Conservation (phyloP, 257 asterid genomes). For the Forsythia suspensa region DNA sequence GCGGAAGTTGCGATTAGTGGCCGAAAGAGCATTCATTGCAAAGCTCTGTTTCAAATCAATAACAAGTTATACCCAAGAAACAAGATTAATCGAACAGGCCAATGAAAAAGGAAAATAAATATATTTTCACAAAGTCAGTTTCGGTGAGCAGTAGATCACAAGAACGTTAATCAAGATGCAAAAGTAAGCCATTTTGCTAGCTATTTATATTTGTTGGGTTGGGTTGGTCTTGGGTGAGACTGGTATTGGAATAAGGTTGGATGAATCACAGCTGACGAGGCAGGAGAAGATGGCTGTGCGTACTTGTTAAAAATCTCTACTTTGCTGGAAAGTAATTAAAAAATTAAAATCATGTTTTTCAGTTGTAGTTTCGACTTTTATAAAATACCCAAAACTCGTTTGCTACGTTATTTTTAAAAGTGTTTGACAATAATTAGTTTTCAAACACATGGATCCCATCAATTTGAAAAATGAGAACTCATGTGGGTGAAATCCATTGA, state of each 20-base stretch:
- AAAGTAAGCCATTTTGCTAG: neutral
- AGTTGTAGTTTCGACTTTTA: too few species aligned
- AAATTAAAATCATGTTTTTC: too few species aligned
- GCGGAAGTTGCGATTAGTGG: conserved; percentile 88
- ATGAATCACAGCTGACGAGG: neutral
- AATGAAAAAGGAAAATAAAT: neutral
- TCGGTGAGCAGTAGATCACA: neutral
- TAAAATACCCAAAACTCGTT: too few species aligned
- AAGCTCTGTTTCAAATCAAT: neutral
- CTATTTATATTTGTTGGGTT: neutral
- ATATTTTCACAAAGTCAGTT: neutral
- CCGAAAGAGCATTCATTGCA: conserved; percentile 90
- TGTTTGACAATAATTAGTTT: too few species aligned
- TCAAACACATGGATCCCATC: too few species aligned
- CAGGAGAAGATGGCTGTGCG: neutral
- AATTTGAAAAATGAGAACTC: too few species aligned
- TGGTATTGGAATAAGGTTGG: neutral
- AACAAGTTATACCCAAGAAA: too few species aligned
- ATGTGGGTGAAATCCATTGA: too few species aligned
- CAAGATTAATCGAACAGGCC: neutral
- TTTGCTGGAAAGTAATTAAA: neutral
- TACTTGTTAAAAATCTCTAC: neutral
- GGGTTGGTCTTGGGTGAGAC: neutral
- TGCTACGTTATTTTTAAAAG: too few species aligned
- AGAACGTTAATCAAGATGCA: neutral